Base-by-base conservation (phyloP, 1,139 yeast species). In the Blastobotrys serpentis region DNA sequence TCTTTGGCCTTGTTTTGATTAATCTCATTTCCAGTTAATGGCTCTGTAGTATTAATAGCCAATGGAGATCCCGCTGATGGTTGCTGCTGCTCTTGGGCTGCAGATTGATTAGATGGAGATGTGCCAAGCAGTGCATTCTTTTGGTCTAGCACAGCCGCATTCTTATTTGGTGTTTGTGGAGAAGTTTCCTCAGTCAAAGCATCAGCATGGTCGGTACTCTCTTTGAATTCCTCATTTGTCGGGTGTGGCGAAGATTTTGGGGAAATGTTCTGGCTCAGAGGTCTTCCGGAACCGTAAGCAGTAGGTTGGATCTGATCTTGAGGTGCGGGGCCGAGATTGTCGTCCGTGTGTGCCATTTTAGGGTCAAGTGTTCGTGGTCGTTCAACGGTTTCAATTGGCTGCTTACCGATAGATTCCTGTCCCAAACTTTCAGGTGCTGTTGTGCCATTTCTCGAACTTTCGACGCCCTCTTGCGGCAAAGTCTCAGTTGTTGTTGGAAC, bases 31-130 rank as follows among this genome's bases (percentile, higher is more conserved):
- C 25, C 22, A 17, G 23, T 4, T 11, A 36, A 18, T 18, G 40
- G 40, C 14, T 36, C 13, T 7, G 40, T 36, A 18, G 40, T 36
- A 11, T 36, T 36, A 6, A 36, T 19, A 4, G 40, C 40, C 40
- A 36, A 19, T 6, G 37, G 37, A 6, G 37, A 33, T 7, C 32
- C 32, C 7, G n/a, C 14, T 10, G 32, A 29, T 29, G 7, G 13
- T 21, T 14, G 37, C 19, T 14, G 21, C 16, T 33, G 37, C 7
- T 33, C 21, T 33, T 33, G 40, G 4, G 23, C 4, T 19, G 25
- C 13, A 17, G 23, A 11, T 7, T 17, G 8, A 19, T 36, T 19
- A 36, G 40, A 36, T 17, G 38, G 11, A 6, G 10, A 6, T 33
- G 23, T 4, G 19, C 23, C 40, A 7, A 18, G 16, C 40, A 36